Evolutionary conservation across 2,329 filamentous ascomycete species (phyloP).

Genomic region (Xylaria sp.): DNA sequence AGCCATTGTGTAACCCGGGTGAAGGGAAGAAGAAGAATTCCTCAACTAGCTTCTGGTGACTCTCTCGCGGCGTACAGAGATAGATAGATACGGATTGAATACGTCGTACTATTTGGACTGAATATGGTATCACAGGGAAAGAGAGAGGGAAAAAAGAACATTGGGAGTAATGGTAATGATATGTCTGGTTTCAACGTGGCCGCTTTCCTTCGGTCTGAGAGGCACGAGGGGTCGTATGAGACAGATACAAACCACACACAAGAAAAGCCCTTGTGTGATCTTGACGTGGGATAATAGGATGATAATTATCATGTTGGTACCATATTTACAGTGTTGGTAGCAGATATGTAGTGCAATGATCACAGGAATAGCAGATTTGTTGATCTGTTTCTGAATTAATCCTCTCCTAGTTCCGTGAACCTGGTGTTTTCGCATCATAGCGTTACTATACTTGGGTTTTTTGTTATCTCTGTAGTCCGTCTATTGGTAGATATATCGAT

Average conservation of each 20-base stretch:
- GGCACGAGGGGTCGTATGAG: not conserved
- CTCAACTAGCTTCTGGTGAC: not conserved
- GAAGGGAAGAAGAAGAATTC: not conserved
- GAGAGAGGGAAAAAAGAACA: not conserved
- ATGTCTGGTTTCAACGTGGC: not conserved
- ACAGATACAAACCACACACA: not conserved
- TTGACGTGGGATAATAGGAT: not conserved
- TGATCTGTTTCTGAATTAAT: not conserved
- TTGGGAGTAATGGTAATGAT: not conserved
- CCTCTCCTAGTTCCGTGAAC: not conserved
- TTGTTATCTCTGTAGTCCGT: constrained; percentile 7
- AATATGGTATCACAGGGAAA: not conserved
- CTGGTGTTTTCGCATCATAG: not conserved
- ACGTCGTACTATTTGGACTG: not conserved
- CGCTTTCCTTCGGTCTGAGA: not conserved
- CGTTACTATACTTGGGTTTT: not conserved
- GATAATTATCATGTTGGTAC: not conserved
- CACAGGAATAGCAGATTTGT: constrained; percentile 1
- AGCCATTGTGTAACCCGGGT: constrained; percentile 9
- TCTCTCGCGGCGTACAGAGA: not conserved
- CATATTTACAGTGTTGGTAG: not conserved
- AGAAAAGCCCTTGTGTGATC: not conserved
- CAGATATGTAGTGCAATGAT: not conserved
- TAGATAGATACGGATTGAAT: not conserved
- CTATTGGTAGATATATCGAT: no score